Percentiles rank a stretch among this genome's conserved stretches.
Conservation (phyloP, 805 yeast species). For the Sugiyamaella mastotermitis region DNA sequence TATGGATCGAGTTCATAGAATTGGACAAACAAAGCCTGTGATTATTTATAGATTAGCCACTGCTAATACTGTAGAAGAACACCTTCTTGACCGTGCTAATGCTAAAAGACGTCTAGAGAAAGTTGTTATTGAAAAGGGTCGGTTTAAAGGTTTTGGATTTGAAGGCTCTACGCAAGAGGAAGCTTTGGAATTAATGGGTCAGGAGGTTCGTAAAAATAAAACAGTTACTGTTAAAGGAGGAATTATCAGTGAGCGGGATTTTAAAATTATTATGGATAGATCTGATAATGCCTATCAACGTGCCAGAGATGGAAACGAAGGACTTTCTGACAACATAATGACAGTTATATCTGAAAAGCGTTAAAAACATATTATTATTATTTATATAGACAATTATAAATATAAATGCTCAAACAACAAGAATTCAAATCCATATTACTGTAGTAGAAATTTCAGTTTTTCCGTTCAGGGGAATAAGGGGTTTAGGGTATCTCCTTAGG, state of each 20-base stretch:
- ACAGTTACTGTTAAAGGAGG: slow-evolving; percentile 1
- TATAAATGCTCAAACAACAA: too few relatives aligned
- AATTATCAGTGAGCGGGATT: slow-evolving; percentile 10
- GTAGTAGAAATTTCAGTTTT: too few relatives aligned
- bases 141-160: slow-evolving; percentile 25
- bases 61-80: slow-evolving; percentile 76
- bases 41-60: slow-evolving; percentile 72
- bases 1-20: slow-evolving; percentile 90
- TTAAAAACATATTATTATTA: too few relatives aligned
- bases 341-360: slow-evolving; percentile 4
- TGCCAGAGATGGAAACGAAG: slow-evolving; percentile 13
- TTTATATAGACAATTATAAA: too few relatives aligned
- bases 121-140: slow-evolving; percentile 63
- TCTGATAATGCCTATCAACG: slow-evolving; percentile 14
- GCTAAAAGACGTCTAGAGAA: slow-evolving; percentile 74
- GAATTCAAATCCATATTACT: too few relatives aligned
- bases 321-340: slow-evolving; percentile 9
- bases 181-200: slow-evolving; percentile 3
- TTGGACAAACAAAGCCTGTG: slow-evolving; percentile 85
- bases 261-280: slow-evolving; percentile 15
- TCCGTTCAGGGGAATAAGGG: too few relatives aligned
- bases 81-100: slow-evolving; percentile 70
- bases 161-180: slow-evolving; percentile 9
- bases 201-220: slow-evolving; percentile 1
- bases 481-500: too few relatives aligned